Evolutionary conservation across 176 grass and related monocot genomes (phyloP).

Genomic region (Aegilops longissima): DNA sequence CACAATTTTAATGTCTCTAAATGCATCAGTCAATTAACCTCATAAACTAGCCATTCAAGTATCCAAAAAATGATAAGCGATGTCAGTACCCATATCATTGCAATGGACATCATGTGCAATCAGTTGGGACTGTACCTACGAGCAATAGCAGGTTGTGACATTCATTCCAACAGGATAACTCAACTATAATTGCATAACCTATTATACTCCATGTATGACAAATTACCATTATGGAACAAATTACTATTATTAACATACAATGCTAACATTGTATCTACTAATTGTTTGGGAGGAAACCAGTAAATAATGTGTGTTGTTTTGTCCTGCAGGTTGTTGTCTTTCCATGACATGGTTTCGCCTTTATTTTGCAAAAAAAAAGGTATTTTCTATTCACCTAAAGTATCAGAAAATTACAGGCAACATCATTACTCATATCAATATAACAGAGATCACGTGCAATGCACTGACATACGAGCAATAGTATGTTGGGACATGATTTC

Average conservation of each 20-base stretch:
- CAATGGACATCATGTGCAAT: background rate
- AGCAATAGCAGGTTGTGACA: background rate
- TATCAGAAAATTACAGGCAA: background rate
- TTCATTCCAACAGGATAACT: background rate
- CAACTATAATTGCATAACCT: background rate
- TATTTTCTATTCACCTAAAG: background rate
- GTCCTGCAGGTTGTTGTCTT: background rate
- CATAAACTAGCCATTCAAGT: background rate
- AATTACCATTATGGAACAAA: background rate
- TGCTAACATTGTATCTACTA: background rate
- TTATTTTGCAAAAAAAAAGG: background rate
- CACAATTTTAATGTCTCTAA: too few relatives aligned
- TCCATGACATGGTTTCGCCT: background rate
- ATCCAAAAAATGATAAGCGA: too few relatives aligned
- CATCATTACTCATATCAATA: background rate
- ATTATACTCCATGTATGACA: background rate
- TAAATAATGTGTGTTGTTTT: background rate
- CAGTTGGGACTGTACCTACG: background rate
- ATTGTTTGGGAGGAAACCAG: background rate
- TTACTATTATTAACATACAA: background rate
- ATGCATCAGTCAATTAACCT: too few relatives aligned
- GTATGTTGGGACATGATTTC: background rate
- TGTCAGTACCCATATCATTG: background rate
- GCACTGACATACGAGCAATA: background rate
- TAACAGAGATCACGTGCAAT: background rate